Conservation (phyloP, 176 grass and related monocot genomes). For the Zea luxurians region DNA sequence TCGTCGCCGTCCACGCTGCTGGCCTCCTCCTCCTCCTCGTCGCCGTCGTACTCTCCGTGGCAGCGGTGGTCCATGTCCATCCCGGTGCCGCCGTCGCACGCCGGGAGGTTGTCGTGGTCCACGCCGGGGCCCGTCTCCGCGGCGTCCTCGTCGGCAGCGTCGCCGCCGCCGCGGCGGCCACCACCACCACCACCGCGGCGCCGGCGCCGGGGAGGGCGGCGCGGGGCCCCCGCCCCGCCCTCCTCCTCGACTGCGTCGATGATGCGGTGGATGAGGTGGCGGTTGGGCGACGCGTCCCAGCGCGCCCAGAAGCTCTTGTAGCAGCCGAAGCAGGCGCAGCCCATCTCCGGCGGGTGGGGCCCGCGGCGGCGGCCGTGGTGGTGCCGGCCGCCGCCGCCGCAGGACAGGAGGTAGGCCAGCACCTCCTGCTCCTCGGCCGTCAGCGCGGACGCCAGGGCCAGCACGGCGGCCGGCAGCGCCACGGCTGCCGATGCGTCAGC, state of each 20-base stretch:
- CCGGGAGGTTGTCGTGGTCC: background rate
- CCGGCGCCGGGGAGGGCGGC: conserved; percentile 33
- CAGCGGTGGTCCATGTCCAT: background rate
- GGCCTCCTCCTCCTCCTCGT: background rate
- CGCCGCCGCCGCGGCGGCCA: background rate
- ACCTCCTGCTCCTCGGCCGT: conserved; percentile 77
- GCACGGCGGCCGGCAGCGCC: conserved; percentile 52
- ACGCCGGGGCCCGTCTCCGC: background rate
- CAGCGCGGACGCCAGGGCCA: conserved; percentile 57
- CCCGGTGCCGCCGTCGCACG: background rate
- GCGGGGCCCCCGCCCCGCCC: conserved; percentile 9
- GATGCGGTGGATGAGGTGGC: conserved; percentile 87
- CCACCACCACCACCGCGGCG: conserved; percentile 26
- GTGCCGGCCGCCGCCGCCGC: background rate
- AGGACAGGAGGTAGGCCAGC: conserved; percentile 76
- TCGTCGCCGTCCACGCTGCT: conserved; percentile 40
- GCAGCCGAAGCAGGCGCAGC: conserved; percentile 91
- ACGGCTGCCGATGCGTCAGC: background rate
- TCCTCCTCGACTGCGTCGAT: conserved; percentile 90
- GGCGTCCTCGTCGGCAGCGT: background rate
- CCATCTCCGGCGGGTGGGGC: conserved; percentile 68
- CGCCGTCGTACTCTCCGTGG: conserved; percentile 35
- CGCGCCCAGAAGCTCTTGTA: conserved; percentile 98
- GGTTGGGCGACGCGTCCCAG: conserved; percentile 92
- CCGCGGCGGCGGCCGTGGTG: conserved; percentile 32